Evolutionary conservation across 2,329 filamentous ascomycete species (phyloP).

Genomic region (Hymenoscyphus linearis): DNA sequence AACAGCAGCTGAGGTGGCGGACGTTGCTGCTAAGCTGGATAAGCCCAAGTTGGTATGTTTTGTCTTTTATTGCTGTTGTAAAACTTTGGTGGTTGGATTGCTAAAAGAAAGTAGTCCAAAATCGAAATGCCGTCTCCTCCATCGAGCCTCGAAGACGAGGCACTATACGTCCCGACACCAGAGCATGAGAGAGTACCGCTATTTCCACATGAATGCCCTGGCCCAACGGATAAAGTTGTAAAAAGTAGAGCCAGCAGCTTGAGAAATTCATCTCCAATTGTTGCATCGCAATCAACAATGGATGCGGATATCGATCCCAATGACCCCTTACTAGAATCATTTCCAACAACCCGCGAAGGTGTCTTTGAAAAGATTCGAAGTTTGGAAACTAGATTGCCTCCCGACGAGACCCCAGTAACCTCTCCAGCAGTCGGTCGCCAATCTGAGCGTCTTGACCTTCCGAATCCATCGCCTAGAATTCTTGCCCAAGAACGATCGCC

Average conservation of each 20-base stretch:
- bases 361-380: conserved; percentile 24
- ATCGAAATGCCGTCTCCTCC: conserved; percentile 2
- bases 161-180: conserved; percentile 19
- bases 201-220: conserved; percentile 28
- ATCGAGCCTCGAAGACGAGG: conserved; percentile 4
- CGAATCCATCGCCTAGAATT: conserved; percentile 12
- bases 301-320: conserved; percentile 22
- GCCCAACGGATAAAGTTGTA: conserved; percentile 14
- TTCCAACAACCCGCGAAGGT: conserved; percentile 25
- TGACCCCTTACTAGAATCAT: conserved; percentile 27
- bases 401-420: conserved; percentile 19
- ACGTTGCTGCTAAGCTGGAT: conserved; percentile 38
- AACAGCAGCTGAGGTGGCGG: conserved; percentile 41
- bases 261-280: conserved; percentile 5
- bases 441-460: conserved; percentile 4
- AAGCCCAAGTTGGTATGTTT: conserved; percentile 14
- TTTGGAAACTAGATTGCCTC: conserved; percentile 22
- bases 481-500: conserved; percentile 18
- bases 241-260: not conserved
- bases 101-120: conserved; percentile 3
- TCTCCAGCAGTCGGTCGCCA: conserved; percentile 19
- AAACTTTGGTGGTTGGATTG: not conserved
- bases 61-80: not conserved
- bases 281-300: conserved; percentile 6
- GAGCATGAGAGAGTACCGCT: conserved; percentile 27